A percentile compares a stretch with the other conserved stretches of the same genome.
Conservation (phyloP, 2,329 filamentous ascomycete species). For the Fusarium foetens region DNA sequence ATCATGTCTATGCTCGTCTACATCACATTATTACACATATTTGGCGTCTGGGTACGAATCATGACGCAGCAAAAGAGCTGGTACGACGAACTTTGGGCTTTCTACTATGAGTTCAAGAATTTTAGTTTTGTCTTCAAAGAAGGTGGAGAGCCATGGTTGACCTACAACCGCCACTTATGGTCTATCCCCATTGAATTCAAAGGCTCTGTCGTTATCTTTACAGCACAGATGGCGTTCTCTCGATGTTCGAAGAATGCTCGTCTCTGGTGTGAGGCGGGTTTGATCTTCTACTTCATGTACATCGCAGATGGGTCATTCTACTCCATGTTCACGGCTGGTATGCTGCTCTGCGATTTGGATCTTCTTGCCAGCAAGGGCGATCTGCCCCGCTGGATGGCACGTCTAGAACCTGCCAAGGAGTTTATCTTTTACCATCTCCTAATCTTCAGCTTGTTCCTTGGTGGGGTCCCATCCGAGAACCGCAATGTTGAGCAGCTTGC, state of each 20-base stretch:
- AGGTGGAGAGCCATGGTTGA: constrained; percentile 63
- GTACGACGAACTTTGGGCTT: constrained; percentile 60
- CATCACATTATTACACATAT: constrained; percentile 61
- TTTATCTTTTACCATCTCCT: constrained; percentile 65
- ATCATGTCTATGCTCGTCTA: constrained; percentile 65
- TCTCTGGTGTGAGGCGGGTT: constrained; percentile 60
- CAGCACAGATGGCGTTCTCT: constrained; percentile 65
- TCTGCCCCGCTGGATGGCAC: constrained; percentile 60
- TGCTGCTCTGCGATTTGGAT: constrained; percentile 71
- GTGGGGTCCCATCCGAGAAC: constrained; percentile 67
- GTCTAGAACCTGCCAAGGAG: constrained; percentile 59
- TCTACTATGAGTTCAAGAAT: constrained; percentile 70
- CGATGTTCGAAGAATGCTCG: constrained; percentile 64
- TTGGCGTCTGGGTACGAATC: constrained; percentile 58
- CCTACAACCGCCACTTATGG: constrained; percentile 68
- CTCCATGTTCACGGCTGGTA: constrained; percentile 68
- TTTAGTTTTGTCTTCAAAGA: constrained; percentile 73
- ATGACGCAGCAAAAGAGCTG: constrained; percentile 54
- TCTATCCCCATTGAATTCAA: constrained; percentile 72
- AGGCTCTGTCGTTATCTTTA: constrained; percentile 73
- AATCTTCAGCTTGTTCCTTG: constrained; percentile 63
- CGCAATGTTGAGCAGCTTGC: constrained; percentile 60
- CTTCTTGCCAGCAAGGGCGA: constrained; percentile 60
- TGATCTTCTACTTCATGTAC: constrained; percentile 74
- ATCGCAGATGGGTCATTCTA: constrained; percentile 72